Base-by-base conservation (phyloP, 2,329 filamentous ascomycete species). In the Esteya vermicola region DNA sequence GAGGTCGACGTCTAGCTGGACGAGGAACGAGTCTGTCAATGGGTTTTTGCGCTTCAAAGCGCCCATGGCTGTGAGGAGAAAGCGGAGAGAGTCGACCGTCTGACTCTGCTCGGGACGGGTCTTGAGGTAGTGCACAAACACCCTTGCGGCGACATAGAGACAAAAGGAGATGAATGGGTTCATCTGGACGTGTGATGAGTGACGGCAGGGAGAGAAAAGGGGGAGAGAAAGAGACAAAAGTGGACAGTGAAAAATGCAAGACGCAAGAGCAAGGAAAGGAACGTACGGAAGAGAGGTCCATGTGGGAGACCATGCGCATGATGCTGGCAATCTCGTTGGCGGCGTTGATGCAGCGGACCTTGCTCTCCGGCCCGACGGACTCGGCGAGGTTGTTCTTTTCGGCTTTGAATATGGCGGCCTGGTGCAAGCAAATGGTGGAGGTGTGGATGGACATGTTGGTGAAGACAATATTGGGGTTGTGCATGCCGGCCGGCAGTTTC, bases 381-480 rank as follows among this genome's bases (percentile, higher is more conserved):
- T 72, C 64, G 1, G 85, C 78, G 45, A 95, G 64, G 39, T 77
- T 74, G 57, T 94, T 81, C 60, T 86, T 91, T 52, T 96, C 89
- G 0, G 88, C 86, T 56, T 95, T 96, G 69, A 89, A 95, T 18
- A 98, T 96, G 21, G 91, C 91, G 3, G 89, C 91, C 61, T 98
- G 91, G 53, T 98, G 91, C n/a, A 98, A 65, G 57, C 89, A 96
- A 40, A 98, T 96, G 2, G 85, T 86, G 1, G 88, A 93, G 0
- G 91, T 94, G 56, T 96, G 88, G 25, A 98, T 85, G 54, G 84
- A 86, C 85, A 98, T 94, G 52, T 96, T 96, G 42, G 83, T 77
- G 56, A 95, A 96, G 5, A 96, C 77, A 40, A 89, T 77, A 47
- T 95, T 96, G 4, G 86, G 72, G 52, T 88, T 81, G 14, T 68